A percentile compares a stretch with the other conserved stretches of the same genome.
These are phyloP conservation scores for Aspergillus sp. DNA, from an alignment of 2,329 filamentous ascomycete species.

Conservation along the genomic window DNA sequence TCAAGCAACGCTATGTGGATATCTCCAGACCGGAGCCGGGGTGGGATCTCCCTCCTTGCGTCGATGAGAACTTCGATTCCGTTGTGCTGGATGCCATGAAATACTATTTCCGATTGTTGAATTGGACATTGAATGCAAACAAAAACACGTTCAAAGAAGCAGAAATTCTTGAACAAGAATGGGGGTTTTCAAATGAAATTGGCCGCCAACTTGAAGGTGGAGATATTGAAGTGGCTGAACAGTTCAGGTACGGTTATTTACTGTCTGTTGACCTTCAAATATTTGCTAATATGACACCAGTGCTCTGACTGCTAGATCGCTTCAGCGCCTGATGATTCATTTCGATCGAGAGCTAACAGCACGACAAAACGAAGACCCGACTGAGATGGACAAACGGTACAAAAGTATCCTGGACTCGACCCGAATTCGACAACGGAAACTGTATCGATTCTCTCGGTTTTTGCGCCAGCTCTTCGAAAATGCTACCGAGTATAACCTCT, in stretches of 20 bases:
- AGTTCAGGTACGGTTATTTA: conserved; percentile 62
- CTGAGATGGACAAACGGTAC: conserved; percentile 95
- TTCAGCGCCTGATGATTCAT: conserved; percentile 80
- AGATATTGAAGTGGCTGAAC: conserved; percentile 94
- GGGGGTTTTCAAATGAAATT: conserved; percentile 94
- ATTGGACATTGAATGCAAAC: conserved; percentile 95
- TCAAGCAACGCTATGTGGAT: conserved; percentile 81
- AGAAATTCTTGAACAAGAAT: conserved; percentile 94
- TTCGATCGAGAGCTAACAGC: conserved; percentile 88
- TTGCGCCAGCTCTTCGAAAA: conserved; percentile 94
- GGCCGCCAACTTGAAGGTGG: conserved; percentile 87
- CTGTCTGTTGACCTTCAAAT: not conserved
- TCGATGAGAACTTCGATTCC: conserved; percentile 92
- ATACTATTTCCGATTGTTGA: conserved; percentile 98
- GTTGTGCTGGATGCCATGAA: conserved; percentile 89
- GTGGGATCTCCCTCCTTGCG: conserved; percentile 93
- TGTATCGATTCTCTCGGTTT: conserved; percentile 90
- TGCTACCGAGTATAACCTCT: conserved; percentile 87
- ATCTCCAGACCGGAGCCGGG: conserved; percentile 84
- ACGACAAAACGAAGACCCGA: conserved; percentile 73
- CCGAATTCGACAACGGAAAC: conserved; percentile 88
- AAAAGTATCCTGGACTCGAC: conserved; percentile 94
- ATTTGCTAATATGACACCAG: conserved; percentile 32
- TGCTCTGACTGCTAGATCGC: conserved; percentile 85
- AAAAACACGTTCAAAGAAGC: conserved; percentile 99